Conservation (phyloP, 2,329 filamentous ascomycete species). For the Ceratocystis destructans region DNA sequence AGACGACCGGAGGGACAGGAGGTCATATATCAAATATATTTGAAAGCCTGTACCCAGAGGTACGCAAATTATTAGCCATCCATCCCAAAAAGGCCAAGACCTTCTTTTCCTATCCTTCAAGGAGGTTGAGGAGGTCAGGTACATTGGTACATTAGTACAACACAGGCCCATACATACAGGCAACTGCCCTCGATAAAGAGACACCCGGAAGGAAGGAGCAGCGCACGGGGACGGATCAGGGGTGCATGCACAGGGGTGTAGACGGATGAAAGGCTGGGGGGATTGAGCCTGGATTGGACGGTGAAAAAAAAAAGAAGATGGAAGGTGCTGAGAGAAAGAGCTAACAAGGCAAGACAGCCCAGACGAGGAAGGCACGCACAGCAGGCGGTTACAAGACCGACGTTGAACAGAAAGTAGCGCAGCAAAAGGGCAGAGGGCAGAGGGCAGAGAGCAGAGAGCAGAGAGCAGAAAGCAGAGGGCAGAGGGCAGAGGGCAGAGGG, state of each 20-base stretch:
- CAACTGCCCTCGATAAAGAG: neutral
- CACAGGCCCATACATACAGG: neutral
- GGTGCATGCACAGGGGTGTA: neutral
- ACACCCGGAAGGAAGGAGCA: constrained; percentile 2
- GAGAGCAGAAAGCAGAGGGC: neutral
- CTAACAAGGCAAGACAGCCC: neutral
- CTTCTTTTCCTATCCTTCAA: too few species aligned
- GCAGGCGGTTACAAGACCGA: neutral
- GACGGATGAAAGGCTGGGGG: neutral
- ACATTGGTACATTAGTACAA: neutral
- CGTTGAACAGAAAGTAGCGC: neutral
- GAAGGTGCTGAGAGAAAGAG: neutral
- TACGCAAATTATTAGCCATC: neutral
- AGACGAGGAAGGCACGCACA: neutral
- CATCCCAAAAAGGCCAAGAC: too few species aligned
- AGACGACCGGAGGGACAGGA: neutral
- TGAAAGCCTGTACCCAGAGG: neutral
- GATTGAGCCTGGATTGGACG: neutral
- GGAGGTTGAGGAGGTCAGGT: neutral
- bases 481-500: neutral
- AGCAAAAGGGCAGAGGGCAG: neutral
- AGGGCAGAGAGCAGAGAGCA: neutral
- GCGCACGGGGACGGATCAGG: constrained; percentile 5
- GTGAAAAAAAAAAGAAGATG: neutral
- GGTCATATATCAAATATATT: constrained; percentile 9